Conservation (phyloP, 2,329 filamentous ascomycete genomes). For the Xylaria sp. region DNA sequence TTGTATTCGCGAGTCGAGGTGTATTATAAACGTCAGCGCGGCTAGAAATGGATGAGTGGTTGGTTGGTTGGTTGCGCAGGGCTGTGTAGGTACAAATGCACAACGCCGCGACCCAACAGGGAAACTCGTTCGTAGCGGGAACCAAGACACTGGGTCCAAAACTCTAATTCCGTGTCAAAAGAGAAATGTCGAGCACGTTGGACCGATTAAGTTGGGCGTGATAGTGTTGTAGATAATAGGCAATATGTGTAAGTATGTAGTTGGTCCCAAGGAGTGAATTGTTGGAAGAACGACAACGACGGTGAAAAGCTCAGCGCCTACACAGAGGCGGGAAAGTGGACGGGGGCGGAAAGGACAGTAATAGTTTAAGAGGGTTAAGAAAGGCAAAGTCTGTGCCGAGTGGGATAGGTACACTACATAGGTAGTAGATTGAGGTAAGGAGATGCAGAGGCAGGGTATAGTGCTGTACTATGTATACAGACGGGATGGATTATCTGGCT, state of each 20-base stretch:
- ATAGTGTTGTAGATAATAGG: conserved; percentile 31
- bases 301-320: conserved; percentile 49
- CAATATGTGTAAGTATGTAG: conserved; percentile 4
- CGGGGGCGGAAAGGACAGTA: conserved; percentile 45
- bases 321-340: conserved; percentile 43
- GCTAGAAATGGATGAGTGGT: conserved; percentile 15
- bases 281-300: conserved; percentile 24
- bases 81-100: conserved; percentile 48
- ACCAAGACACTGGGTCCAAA: conserved; percentile 7
- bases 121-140: conserved; percentile 35
- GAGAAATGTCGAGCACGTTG: conserved; percentile 3
- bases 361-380: conserved; percentile 29
- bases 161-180: conserved; percentile 18
- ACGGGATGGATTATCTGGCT: conserved; percentile 43
- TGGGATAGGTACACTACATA: conserved; percentile 21
- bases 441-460: background rate
- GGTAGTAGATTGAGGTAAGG: background rate
- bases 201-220: conserved; percentile 2
- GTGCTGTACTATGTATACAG: conserved; percentile 2
- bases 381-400: conserved; percentile 41
- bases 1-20: conserved; percentile 10
- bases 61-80: conserved; percentile 30
- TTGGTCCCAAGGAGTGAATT: conserved; percentile 42
- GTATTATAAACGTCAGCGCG: conserved; percentile 22
- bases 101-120: conserved; percentile 41